Conservation (phyloP, 2,329 filamentous ascomycete species). For the Scortechinia acanthostroma region DNA sequence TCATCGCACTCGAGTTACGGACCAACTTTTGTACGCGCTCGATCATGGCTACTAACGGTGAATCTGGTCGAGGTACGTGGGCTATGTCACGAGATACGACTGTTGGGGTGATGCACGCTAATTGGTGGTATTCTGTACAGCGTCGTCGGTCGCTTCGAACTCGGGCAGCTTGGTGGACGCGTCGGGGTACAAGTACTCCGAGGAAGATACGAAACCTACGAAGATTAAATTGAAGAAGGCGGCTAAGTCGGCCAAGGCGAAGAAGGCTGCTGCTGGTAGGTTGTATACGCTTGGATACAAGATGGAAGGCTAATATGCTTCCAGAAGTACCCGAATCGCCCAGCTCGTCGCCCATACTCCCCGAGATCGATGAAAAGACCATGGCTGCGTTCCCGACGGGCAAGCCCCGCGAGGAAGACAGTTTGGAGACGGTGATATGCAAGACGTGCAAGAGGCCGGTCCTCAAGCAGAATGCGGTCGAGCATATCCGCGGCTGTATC, state of each 20-base stretch:
- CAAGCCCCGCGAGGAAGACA: slow-evolving; percentile 51
- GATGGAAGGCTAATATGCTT: background rate
- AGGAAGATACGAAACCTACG: background rate
- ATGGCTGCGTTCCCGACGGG: slow-evolving; percentile 55
- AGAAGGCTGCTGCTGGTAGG: background rate
- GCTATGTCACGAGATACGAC: no score
- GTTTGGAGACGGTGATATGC: slow-evolving; percentile 49
- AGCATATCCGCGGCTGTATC: slow-evolving; percentile 57
- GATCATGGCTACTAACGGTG: background rate
- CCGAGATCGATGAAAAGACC: slow-evolving; percentile 49
- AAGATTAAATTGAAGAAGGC: slow-evolving; percentile 1
- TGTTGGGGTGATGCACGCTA: no score
- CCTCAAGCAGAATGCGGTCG: slow-evolving; percentile 46
- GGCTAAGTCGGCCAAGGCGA: background rate
- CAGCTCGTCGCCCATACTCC: slow-evolving; percentile 13
- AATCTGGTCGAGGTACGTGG: background rate
- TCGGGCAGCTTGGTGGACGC: slow-evolving; percentile 1
- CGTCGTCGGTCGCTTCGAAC: no score
- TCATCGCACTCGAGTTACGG: no score
- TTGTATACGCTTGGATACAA: background rate
- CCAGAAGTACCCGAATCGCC: background rate
- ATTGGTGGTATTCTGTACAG: background rate
- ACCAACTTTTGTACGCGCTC: no score
- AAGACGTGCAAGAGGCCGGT: slow-evolving; percentile 66
- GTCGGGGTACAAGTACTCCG: background rate